These are phyloP conservation scores for Fragilaria crotonensis DNA, from an alignment of 108 stramenopile species.

Conservation along the genomic window DNA sequence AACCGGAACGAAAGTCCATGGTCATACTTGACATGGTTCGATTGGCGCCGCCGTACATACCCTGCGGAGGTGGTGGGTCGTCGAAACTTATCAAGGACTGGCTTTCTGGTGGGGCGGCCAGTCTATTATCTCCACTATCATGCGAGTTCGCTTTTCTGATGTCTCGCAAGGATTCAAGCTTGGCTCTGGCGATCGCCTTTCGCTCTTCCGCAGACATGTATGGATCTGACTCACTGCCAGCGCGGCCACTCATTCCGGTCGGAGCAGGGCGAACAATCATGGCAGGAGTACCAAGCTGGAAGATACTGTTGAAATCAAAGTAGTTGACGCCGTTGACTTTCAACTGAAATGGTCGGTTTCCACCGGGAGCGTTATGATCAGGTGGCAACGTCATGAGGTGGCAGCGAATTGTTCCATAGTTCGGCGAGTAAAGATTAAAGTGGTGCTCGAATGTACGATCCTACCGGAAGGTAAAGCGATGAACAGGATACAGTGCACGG, in stretches of 20 bases:
- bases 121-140: background rate
- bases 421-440: constrained; percentile 28
- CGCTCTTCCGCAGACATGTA: constrained; percentile 34
- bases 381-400: constrained; percentile 42
- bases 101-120: background rate
- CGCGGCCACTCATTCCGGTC: constrained; percentile 3
- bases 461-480: background rate
- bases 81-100: constrained; percentile 24
- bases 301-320: constrained; percentile 46
- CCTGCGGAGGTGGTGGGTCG: constrained; percentile 20
- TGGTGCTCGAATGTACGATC: constrained; percentile 42
- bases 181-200: constrained; percentile 36
- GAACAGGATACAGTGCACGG: no score
- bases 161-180: constrained; percentile 37
- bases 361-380: constrained; percentile 18
- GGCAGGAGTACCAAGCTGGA: constrained; percentile 37
- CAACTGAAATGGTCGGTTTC: constrained; percentile 44
- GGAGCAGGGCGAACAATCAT: constrained; percentile 27
- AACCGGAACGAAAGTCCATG: constrained; percentile 9
- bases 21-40: constrained; percentile 17
- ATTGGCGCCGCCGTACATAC: constrained; percentile 3
- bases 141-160: background rate
- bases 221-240: constrained; percentile 17
- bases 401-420: constrained; percentile 17
- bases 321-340: constrained; percentile 36